Evolutionary conservation across 371 early-diverging fungal genomes (phyloP).

Genomic region (Mucor piriformis): DNA sequence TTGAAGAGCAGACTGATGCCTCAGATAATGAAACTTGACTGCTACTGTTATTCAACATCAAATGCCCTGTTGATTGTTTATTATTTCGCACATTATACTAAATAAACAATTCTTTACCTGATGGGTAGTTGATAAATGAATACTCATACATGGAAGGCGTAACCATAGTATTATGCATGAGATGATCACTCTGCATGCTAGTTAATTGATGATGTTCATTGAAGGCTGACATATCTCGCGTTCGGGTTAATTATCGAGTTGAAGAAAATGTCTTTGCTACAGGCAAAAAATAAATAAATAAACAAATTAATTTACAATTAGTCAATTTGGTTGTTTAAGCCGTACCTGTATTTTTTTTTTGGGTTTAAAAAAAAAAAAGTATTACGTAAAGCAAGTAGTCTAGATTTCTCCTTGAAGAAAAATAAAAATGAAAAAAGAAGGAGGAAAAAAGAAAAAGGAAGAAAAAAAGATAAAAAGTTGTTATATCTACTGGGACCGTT

Average conservation of each 20-base stretch:
- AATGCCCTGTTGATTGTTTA: background rate
- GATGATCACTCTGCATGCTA: background rate
- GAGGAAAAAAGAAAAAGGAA: background rate
- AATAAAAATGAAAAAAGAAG: background rate
- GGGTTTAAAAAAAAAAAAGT: background rate
- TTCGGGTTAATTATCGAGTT: background rate
- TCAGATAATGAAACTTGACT: constrained; percentile 19
- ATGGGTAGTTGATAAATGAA: background rate
- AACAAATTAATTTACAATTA: background rate
- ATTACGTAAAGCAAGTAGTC: background rate
- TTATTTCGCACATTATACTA: background rate
- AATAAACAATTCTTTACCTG: background rate
- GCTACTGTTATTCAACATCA: background rate
- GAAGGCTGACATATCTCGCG: background rate
- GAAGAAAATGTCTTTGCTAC: background rate
- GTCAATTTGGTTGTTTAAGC: too few species aligned
- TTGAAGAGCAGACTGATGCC: constrained; percentile 25
- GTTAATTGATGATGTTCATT: background rate
- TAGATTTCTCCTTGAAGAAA: background rate
- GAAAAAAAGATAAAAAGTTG: background rate
- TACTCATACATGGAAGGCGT: background rate
- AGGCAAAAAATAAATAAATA: too few species aligned
- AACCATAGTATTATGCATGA: background rate
- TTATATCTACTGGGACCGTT: background rate
- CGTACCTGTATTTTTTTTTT: background rate